Base-by-base conservation (phyloP, 2,329 filamentous ascomycete genomes). In the Venturia asperata region DNA sequence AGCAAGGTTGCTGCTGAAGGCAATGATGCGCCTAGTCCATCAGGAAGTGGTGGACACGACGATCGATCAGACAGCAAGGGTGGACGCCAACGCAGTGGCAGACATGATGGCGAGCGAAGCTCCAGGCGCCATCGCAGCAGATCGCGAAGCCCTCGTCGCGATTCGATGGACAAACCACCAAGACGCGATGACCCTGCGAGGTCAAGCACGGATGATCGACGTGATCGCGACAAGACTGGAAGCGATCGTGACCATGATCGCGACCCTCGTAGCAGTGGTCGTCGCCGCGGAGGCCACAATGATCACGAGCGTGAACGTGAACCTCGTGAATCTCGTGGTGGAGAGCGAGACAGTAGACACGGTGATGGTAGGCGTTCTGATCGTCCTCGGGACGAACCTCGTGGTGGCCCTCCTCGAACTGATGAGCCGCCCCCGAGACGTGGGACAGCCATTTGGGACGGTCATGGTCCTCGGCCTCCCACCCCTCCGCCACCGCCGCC, bases 251-350 rank as follows among this genome's bases (percentile, higher is more conserved):
- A 39, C 17, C 41, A 43, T 39, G 62, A 63, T 6, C 30, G 55
- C 19, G 64, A 61, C 2, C 21, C n/a, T n/a, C n/a, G n/a, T 27
- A n/a, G 56, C 13, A 43, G 64, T 5, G 42, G 30, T 49, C 27
- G 64, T 45, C 37, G 64, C 41, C 34, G 55, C 42, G 64, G 52
- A 65, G 63, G 63, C 9, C 34, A 52, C 49, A 45, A 42, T 15
- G 30, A 52, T 21, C 63, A 64, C 24, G 52, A 58, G 11, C 64
- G 64, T 24, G 64, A 65, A 13, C 52, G 64, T 34, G 63, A 58
- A 17, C 24, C 43, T 15, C 47, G 63, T 15, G 63, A 64, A 15
- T 42, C 39, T n/a, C 30, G 55, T 49, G 64, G 41, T 19, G 34
- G 56, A 7, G 64, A 65, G n/a, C 37, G 42, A 30, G 39, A 62